Percentiles rank a stretch among this genome's conserved stretches.
These are phyloP conservation scores for Kokia cookei DNA, from an alignment of 441 rosid genomes.

Conservation along the genomic window DNA sequence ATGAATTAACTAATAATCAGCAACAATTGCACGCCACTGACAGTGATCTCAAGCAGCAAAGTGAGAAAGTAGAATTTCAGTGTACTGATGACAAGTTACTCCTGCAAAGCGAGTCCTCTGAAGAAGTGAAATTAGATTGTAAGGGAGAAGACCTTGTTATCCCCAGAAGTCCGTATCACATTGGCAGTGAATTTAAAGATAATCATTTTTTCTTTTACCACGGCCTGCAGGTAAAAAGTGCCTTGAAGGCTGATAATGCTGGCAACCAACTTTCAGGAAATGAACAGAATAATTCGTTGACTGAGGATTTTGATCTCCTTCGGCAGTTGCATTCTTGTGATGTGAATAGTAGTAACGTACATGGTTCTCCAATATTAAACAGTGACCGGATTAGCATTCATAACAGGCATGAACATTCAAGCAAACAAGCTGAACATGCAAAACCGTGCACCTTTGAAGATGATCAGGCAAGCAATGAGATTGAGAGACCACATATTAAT, in stretches of 20 bases:
- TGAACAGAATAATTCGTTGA: constrained; percentile 1
- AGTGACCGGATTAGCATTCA: constrained; percentile 11
- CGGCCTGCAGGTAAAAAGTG: constrained; percentile 14
- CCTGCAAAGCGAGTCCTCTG: constrained; percentile 11
- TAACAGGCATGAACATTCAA: constrained; percentile 11
- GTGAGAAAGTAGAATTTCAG: constrained; percentile 20
- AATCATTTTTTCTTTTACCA: neutral
- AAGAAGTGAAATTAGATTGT: constrained; percentile 18
- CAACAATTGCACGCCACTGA: constrained; percentile 19
- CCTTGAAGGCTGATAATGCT: constrained; percentile 10
- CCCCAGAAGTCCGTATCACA: constrained; percentile 12
- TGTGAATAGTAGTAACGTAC: neutral
- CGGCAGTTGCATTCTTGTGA: constrained; percentile 18
- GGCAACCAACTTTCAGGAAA: constrained; percentile 11
- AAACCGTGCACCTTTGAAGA: constrained; percentile 12
- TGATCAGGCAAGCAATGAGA: constrained; percentile 8
- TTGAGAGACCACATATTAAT: constrained; percentile 1
- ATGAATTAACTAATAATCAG: constrained; percentile 20
- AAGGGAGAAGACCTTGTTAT: constrained; percentile 5
- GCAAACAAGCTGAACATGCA: constrained; percentile 15
- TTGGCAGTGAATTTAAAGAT: constrained; percentile 5
- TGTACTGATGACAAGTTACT: constrained; percentile 21
- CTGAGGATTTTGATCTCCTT: constrained; percentile 2
- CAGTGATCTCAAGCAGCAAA: constrained; percentile 22
- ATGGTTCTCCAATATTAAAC: constrained; percentile 10